These are phyloP conservation scores for Gyrodon lividus DNA, from an alignment of 768 basidiomycete genomes.

Conservation along the genomic window DNA sequence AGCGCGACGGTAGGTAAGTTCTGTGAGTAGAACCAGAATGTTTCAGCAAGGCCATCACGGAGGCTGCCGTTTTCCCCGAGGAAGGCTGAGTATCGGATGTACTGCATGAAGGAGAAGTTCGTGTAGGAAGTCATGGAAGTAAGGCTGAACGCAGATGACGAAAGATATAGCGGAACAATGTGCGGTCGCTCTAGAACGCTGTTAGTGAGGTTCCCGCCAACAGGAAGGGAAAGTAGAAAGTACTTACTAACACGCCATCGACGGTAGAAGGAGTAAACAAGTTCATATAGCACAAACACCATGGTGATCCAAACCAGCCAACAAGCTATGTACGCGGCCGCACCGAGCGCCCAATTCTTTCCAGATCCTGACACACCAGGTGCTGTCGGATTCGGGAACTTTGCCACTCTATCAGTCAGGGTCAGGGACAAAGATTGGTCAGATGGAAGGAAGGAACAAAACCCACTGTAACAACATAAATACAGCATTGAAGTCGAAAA, in stretches of 20 bases:
- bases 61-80: constrained; percentile 47
- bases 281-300: constrained; percentile 74
- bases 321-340: constrained; percentile 80
- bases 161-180: constrained; percentile 81
- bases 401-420: constrained; percentile 55
- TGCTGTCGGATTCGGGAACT: constrained; percentile 67
- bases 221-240: constrained; percentile 16
- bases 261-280: constrained; percentile 71
- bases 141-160: constrained; percentile 72
- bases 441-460: constrained; percentile 1
- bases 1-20: constrained; percentile 79
- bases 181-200: constrained; percentile 67
- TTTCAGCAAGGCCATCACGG: constrained; percentile 72
- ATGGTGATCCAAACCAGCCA: constrained; percentile 74
- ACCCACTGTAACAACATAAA: constrained; percentile 84
- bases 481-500: constrained; percentile 87
- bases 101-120: constrained; percentile 80
- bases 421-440: constrained; percentile 12
- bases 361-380: constrained; percentile 70
- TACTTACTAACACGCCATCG: constrained; percentile 80
- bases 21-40: constrained; percentile 81
- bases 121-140: constrained; percentile 77
- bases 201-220: constrained; percentile 9
- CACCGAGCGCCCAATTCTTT: constrained; percentile 78
- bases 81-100: constrained; percentile 74